Conservation (phyloP, 805 yeast genomes). For the Wickerhamomyces mucosus region DNA sequence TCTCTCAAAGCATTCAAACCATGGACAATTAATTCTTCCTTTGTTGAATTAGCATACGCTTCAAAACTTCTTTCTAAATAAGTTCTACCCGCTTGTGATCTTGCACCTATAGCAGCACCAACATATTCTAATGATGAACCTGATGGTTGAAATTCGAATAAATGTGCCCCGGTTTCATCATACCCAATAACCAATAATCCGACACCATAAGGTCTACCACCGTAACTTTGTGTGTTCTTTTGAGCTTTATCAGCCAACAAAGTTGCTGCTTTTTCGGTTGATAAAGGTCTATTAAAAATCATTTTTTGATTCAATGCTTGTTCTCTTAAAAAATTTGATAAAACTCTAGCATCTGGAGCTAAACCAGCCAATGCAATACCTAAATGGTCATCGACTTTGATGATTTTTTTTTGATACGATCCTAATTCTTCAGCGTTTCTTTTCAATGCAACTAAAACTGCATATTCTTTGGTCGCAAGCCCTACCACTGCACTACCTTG, state of each 20-base stretch:
- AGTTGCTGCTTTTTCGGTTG: conserved; percentile 73
- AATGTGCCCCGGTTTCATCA: conserved; percentile 91
- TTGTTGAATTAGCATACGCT: conserved; percentile 44
- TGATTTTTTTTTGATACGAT: conserved; percentile 89
- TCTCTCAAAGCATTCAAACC: conserved; percentile 91
- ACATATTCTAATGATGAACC: conserved; percentile 87
- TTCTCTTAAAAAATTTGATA: conserved; percentile 80
- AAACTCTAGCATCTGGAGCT: conserved; percentile 96
- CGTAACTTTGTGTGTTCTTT: conserved; percentile 90
- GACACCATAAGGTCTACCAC: conserved; percentile 97
- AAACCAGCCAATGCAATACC: conserved; percentile 95
- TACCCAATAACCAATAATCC: conserved; percentile 85
- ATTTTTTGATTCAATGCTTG: conserved; percentile 84
- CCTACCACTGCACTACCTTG: conserved; percentile 99
- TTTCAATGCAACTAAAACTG: conserved; percentile 87
- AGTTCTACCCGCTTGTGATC: conserved; percentile 97
- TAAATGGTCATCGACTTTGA: conserved; percentile 85
- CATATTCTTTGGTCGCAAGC: conserved; percentile 74
- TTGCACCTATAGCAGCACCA: conserved; percentile 95
- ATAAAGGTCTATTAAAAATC: conserved; percentile 78
- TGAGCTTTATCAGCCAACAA: conserved; percentile 95
- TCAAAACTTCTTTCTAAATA: conserved; percentile 83
- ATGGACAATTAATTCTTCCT: conserved; percentile 71
- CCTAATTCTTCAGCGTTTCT: conserved; percentile 97
- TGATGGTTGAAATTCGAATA: conserved; percentile 91